Conservation (phyloP, 106 monocot genomes). For the Dioscorea alata region DNA sequence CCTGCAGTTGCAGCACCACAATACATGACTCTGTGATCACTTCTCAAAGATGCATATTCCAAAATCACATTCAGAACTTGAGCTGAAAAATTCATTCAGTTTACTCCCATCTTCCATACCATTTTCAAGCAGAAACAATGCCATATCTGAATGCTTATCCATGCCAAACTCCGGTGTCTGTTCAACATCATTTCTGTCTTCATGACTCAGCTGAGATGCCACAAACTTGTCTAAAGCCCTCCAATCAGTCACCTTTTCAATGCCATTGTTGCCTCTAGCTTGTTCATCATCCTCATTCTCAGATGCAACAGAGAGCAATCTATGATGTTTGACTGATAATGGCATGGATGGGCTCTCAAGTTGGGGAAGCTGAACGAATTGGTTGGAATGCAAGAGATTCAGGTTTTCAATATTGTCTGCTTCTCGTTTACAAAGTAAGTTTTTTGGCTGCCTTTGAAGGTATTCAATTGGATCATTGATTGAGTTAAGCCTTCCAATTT, state of each 20-base stretch:
- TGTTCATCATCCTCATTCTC: slow-evolving; percentile 23
- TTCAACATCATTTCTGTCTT: slow-evolving; percentile 14
- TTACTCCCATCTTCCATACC: slow-evolving; percentile 14
- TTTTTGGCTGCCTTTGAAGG: slow-evolving; percentile 13
- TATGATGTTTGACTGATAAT: neutral
- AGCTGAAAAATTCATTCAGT: slow-evolving; percentile 25
- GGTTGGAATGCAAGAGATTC: slow-evolving; percentile 19
- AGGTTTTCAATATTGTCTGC: slow-evolving; percentile 27
- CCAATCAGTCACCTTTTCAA: slow-evolving; percentile 63
- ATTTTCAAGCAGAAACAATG: slow-evolving; percentile 24
- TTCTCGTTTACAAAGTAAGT: slow-evolving; percentile 46
- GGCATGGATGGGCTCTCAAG: slow-evolving; percentile 64
- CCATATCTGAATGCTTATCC: slow-evolving; percentile 18
- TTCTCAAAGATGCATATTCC: slow-evolving; percentile 41
- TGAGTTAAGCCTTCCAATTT: slow-evolving; percentile 15
- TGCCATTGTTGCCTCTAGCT: neutral
- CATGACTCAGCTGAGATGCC: slow-evolving; percentile 72
- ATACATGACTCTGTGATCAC: neutral
- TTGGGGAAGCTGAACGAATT: slow-evolving; percentile 61
- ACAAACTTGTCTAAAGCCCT: slow-evolving; percentile 81
- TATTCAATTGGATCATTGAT: slow-evolving; percentile 21
- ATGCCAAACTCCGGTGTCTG: neutral
- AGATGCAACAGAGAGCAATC: neutral
- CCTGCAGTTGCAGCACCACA: too few relatives aligned
- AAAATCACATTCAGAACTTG: slow-evolving; percentile 11